Conservation (phyloP, 1,139 yeast species). For the Yamadazyma sp. region DNA sequence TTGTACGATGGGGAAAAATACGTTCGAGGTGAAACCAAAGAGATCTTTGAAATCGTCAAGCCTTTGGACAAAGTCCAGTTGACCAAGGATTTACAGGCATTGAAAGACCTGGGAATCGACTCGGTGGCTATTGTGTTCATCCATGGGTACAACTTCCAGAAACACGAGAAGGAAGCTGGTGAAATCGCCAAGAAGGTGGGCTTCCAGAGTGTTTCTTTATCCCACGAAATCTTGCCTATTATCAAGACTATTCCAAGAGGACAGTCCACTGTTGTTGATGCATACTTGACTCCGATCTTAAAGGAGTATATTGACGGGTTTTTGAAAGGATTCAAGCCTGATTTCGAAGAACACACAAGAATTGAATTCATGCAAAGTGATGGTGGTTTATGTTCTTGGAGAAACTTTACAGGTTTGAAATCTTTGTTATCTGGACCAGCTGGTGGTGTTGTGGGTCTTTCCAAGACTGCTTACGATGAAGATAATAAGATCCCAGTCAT, state of each 20-base stretch:
- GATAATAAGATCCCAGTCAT: conserved; percentile 42
- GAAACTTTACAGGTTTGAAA: conserved; percentile 48
- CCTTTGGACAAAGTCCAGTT: conserved; percentile 46
- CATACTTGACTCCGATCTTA: conserved; percentile 74
- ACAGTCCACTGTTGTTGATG: conserved; percentile 73
- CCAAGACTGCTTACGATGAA: conserved; percentile 47
- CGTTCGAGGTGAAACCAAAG: conserved; percentile 61
- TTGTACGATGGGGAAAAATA: conserved; percentile 15
- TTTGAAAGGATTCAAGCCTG: conserved; percentile 58
- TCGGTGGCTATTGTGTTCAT: conserved; percentile 68
- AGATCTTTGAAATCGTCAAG: conserved; percentile 54
- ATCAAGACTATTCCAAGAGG: conserved; percentile 71
- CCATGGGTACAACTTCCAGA: conserved; percentile 70
- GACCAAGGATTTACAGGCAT: conserved; percentile 32
- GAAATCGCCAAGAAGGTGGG: conserved; percentile 59
- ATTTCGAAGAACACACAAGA: conserved; percentile 24
- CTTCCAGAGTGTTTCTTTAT: conserved; percentile 56
- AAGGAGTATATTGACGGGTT: conserved; percentile 60
- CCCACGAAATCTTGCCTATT: conserved; percentile 70
- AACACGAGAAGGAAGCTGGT: conserved; percentile 61
- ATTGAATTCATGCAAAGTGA: conserved; percentile 60
- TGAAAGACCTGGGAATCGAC: conserved; percentile 56
- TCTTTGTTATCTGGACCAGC: conserved; percentile 60
- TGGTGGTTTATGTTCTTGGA: conserved; percentile 53
- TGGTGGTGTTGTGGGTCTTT: conserved; percentile 60